phyloP scores from a whole-genome alignment of 805 yeast genomes.

The Metschnikowia orientalis region DNA sequence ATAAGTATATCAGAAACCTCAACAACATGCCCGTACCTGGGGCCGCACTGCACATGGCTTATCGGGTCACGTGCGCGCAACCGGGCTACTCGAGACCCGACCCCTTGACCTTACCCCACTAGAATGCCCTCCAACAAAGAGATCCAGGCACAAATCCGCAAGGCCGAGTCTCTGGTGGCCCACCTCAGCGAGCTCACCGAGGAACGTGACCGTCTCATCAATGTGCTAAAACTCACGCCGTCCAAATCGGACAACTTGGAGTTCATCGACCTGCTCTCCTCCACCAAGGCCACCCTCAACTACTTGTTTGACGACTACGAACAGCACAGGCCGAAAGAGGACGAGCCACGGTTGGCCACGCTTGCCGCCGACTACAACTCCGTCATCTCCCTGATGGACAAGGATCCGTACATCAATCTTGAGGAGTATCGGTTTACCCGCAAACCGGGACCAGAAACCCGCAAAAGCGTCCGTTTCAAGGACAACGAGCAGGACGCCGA shows the following conservation, averaged over 20 bases:
- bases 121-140: constrained; percentile 18
- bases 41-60: constrained; percentile 3
- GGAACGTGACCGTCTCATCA: constrained; percentile 29
- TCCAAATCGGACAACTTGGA: constrained; percentile 38
- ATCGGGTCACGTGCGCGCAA: constrained; percentile 2
- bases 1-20: no score
- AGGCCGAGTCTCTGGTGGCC: constrained; percentile 20
- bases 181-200: constrained; percentile 29
- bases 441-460: constrained; percentile 8
- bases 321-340: constrained; percentile 4
- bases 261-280: constrained; percentile 26
- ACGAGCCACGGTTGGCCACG: constrained; percentile 4
- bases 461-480: constrained; percentile 36
- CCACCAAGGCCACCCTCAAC: constrained; percentile 24
- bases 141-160: constrained; percentile 19
- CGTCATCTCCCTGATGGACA: constrained; percentile 15
- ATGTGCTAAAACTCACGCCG: constrained; percentile 32
- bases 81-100: not conserved
- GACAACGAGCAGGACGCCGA: constrained; percentile 19
- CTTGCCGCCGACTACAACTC: constrained; percentile 17
- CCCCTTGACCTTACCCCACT: not conserved
- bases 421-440: constrained; percentile 27
- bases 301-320: constrained; percentile 29
- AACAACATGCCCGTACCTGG: no score
- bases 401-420: constrained; percentile 28